A percentile compares a stretch with the other conserved stretches of the same genome.
Conservation (phyloP, 1,284 basidiomycete species). For the Rugosomyces carneus region DNA sequence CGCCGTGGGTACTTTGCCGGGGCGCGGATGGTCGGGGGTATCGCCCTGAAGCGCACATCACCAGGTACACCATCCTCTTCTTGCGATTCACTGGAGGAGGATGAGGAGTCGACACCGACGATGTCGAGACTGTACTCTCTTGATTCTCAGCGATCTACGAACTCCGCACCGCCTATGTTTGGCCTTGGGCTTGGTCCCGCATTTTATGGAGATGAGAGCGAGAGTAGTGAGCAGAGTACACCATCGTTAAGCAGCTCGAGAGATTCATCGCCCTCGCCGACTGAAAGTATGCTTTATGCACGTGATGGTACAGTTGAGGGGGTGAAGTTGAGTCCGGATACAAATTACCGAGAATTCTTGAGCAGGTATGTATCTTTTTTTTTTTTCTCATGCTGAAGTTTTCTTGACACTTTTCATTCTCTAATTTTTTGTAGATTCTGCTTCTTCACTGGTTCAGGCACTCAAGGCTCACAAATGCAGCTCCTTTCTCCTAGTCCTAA, state of each 20-base stretch:
- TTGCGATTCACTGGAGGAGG: background rate
- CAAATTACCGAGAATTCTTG: conserved; percentile 55
- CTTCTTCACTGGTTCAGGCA: conserved; percentile 58
- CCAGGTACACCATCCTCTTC: conserved; percentile 30
- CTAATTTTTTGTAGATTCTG: conserved; percentile 51
- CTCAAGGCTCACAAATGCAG: background rate
- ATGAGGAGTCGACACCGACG: conserved; percentile 12
- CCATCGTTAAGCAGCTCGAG: conserved; percentile 36
- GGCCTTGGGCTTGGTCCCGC: background rate
- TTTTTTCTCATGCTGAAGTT: background rate
- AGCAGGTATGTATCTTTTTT: conserved; percentile 46
- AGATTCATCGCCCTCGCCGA: conserved; percentile 15
- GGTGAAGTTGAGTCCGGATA: conserved; percentile 22
- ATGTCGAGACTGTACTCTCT: conserved; percentile 27
- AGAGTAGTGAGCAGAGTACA: conserved; percentile 50
- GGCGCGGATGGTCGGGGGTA: conserved; percentile 4
- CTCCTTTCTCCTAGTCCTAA: background rate
- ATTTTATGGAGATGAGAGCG: conserved; percentile 23
- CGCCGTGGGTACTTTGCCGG: conserved; percentile 41
- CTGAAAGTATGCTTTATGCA: conserved; percentile 10
- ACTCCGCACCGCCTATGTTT: conserved; percentile 7
- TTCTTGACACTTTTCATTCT: conserved; percentile 9
- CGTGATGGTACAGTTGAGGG: conserved; percentile 13
- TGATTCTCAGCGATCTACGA: conserved; percentile 30
- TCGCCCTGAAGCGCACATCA: conserved; percentile 33